Base-by-base conservation (phyloP, 108 stramenopile genomes). In the Hondaea fermentalgiana region DNA sequence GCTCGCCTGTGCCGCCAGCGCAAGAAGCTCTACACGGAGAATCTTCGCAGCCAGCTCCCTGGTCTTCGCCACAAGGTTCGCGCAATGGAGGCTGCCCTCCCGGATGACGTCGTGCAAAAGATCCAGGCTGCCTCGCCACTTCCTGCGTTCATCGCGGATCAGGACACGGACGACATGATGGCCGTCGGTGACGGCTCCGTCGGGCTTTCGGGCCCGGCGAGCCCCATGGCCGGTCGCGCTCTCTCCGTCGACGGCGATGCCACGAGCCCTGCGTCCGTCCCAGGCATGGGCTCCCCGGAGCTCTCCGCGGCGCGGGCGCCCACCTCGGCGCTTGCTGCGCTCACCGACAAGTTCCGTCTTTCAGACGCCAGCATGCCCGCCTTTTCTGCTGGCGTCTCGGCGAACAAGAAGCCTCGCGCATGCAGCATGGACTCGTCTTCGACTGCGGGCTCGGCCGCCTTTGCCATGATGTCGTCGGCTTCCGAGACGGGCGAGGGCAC, bases 1-100 rank as follows among this genome's bases (percentile, higher is more conserved):
- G 76, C 76, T 83, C 76, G 76, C 17, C 76, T 83, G 17, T 83
- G 76, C 76, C 76, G 76, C 51, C 76, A 83, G 76, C 76, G 76
- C 49, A 83, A 83, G 76, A 83, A 83, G 76, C 45, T 83, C 76
- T 83, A 83, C 76, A 83, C 51, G 25, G 76, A 83, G 76, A 53
- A 47, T 23, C 76, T 83, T 23, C 76, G 76, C 12, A 53, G 45
- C 49, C 76, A 83, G 51, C 5, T 83, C 3, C 76, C 76, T 2
- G 76, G 49, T 12, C 51, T 83, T 12, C 51, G 45, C 23, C 76
- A 83, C 76, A 83, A 83, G 76, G 76, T 83, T 12, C 45, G 51
- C n/a, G 45, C 76, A 6, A 53, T 83, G 76, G 76, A 83, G 76
- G 23, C 17, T 2, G 76, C 76, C 51, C 76, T 83, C 4, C 76